Evolutionary conservation across 208 protist species (phyloP), one percentile per base, ranked within the genome.

Genomic region (Trypanosoma cruzi): DNA sequence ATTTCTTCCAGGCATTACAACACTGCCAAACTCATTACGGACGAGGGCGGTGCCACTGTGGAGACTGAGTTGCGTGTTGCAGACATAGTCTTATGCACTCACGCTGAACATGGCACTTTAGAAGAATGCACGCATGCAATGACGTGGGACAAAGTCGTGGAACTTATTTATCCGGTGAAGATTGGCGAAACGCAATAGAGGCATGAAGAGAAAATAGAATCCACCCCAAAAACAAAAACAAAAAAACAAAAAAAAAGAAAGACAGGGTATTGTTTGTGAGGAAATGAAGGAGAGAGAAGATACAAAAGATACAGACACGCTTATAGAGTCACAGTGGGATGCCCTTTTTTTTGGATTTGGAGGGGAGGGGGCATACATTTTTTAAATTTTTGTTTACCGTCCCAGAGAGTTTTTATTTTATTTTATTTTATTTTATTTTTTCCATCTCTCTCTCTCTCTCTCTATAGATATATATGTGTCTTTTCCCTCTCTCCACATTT

Each of bases 81-180:
- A 16, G 87, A 96, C 55, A 72, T 91, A 59, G 68, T 94, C n/a
- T 70, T 96, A n/a, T 91, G 89, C 70, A 90, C 79, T 14, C 89
- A 84, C 60, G 44, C 64, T 31, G 92, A 96, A 69, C 42, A 68
- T 22, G 74, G 59, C 36, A 75, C 42, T 31, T 63, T 65, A 28
- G 64, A 67, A 1, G 75, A n/a, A n/a, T n/a, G 62, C 0, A 59
- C 70, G 11, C 37, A 52, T 1, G 77, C 71, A 34, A 84, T 88
- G 64, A 95, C 75, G 36, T 96, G 92, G 92, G 87, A 93, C 52
- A 86, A 79, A 48, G 68, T 96, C 58, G 82, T 95, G 34, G 87
- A 94, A 32, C 44, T 91, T 40, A 88, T 96, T 52, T 91, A 96
- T 63, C 92, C 92, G 6, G 65, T 89, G 24, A 88, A 83, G 52